Evolutionary conservation across 1,139 yeast genomes (phyloP).

Genomic region (Lodderomyces orthopsilosis): DNA sequence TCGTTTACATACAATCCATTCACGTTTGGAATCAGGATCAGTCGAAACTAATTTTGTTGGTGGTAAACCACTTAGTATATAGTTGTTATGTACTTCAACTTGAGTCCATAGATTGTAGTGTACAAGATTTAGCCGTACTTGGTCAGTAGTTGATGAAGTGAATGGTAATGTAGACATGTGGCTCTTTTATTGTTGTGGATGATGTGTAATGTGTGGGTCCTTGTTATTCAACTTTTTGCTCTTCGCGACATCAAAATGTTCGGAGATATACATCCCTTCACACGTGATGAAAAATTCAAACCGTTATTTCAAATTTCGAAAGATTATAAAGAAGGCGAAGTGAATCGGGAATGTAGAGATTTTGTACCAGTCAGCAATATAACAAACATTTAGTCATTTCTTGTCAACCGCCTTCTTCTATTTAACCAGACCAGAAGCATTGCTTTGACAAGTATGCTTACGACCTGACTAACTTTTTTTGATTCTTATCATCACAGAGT

Average conservation of each 20-base stretch:
- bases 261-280: not conserved
- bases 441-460: too few species aligned
- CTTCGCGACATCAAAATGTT: not conserved
- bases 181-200: too few species aligned
- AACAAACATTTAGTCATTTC: too few species aligned
- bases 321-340: too few species aligned
- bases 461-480: too few species aligned
- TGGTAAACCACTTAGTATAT: slow-evolving; percentile 30
- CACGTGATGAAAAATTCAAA: not conserved
- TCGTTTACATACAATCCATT: slow-evolving; percentile 37
- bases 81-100: slow-evolving; percentile 24
- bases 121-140: slow-evolving; percentile 43
- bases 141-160: slow-evolving; percentile 15
- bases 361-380: too few species aligned
- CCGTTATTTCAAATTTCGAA: too few species aligned
- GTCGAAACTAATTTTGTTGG: slow-evolving; percentile 24
- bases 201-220: too few species aligned
- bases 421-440: too few species aligned
- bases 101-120: slow-evolving; percentile 56
- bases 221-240: not conserved
- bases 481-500: too few species aligned
- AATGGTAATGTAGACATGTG: not conserved
- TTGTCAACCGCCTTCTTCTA: too few species aligned
- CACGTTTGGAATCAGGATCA: slow-evolving; percentile 20
- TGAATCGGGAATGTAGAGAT: too few species aligned